Percentiles rank a stretch among this genome's conserved stretches.
Conservation (phyloP, 805 yeast species). For the Lipomyces sp. region DNA sequence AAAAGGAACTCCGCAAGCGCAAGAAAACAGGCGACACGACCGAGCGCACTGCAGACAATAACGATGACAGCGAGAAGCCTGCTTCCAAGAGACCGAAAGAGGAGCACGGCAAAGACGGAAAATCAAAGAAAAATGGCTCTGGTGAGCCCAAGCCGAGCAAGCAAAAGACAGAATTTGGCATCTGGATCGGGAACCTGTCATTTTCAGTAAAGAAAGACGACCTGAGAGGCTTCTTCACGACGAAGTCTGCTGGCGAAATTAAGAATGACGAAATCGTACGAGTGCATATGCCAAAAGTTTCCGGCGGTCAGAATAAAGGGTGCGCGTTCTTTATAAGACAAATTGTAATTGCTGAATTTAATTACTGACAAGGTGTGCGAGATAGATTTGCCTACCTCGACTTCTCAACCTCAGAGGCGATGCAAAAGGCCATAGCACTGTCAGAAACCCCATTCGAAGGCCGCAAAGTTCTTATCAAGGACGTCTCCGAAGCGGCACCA, state of each 20-base stretch:
- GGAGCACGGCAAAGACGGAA: conserved; percentile 36
- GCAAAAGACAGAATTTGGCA: conserved; percentile 56
- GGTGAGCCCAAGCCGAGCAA: too few relatives aligned
- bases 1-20: conserved; percentile 80
- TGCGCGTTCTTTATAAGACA: background rate
- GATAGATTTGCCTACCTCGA: conserved; percentile 93
- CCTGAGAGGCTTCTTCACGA: conserved; percentile 57
- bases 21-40: conserved; percentile 41
- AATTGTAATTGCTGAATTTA: background rate
- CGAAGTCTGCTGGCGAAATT: conserved; percentile 51
- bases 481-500: conserved; percentile 47
- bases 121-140: too few relatives aligned
- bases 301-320: conserved; percentile 52
- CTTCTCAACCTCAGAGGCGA: conserved; percentile 58
- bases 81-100: conserved; percentile 37
- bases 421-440: conserved; percentile 58
- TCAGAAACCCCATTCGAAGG: conserved; percentile 77
- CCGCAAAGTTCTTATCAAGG: conserved; percentile 79
- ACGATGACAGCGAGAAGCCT: conserved; percentile 26
- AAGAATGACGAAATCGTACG: conserved; percentile 63
- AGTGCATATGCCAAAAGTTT: conserved; percentile 70
- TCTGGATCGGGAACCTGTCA: conserved; percentile 92
- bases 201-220: conserved; percentile 81
- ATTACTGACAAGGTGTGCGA: conserved; percentile 39
- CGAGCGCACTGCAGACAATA: background rate